Conservation (phyloP, 2,329 filamentous ascomycete species). For the Aspergillus persii region DNA sequence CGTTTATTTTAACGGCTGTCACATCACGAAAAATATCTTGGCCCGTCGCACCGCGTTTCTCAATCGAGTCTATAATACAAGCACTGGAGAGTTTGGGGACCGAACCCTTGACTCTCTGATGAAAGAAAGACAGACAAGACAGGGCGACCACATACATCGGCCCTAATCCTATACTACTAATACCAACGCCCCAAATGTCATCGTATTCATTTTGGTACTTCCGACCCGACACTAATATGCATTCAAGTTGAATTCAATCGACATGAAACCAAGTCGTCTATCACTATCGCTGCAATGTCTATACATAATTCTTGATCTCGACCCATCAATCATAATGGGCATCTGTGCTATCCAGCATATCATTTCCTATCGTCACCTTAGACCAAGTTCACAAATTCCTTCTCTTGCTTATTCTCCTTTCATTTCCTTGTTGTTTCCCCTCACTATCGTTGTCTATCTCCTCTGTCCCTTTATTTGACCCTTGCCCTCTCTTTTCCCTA, state of each 20-base stretch:
- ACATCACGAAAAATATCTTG: slow-evolving; percentile 4
- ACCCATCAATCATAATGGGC: background rate
- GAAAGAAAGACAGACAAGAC: background rate
- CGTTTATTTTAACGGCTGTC: slow-evolving; percentile 3
- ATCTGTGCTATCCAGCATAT: background rate
- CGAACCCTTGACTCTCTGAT: background rate
- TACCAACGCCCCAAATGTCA: background rate
- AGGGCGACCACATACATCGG: background rate
- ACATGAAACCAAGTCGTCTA: background rate
- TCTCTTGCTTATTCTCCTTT: background rate
- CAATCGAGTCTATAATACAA: background rate
- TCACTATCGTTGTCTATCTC: background rate
- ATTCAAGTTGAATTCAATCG: background rate
- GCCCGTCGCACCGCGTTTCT: background rate
- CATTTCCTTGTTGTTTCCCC: background rate
- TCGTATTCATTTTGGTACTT: background rate
- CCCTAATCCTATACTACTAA: background rate
- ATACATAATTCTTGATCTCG: background rate
- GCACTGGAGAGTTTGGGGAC: background rate
- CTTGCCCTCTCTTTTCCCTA: no score
- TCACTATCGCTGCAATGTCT: background rate
- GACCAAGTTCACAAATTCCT: background rate
- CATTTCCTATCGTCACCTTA: background rate
- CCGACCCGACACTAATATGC: background rate
- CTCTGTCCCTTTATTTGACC: no score